Evolutionary conservation across 345 rosid genomes (phyloP).

Genomic region (Eucalyptus cladocalyx): DNA sequence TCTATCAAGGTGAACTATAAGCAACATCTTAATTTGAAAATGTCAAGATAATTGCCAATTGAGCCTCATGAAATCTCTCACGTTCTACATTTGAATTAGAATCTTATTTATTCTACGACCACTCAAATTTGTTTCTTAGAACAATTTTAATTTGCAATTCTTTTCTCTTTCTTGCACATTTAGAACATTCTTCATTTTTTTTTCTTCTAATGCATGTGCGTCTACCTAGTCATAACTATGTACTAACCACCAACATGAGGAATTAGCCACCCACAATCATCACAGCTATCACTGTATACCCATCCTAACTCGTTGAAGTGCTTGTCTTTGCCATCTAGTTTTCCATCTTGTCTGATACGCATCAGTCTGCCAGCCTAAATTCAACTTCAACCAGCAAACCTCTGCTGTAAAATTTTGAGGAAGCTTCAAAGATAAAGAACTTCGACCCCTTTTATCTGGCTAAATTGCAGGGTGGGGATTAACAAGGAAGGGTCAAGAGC

Average conservation of each 20-base stretch:
- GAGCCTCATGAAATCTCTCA: neutral
- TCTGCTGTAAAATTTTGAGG: neutral
- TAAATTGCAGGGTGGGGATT: neutral
- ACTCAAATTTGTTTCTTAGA: neutral
- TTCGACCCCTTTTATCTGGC: neutral
- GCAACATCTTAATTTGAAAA: neutral
- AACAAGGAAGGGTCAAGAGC: neutral
- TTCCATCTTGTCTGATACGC: neutral
- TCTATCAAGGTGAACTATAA: neutral
- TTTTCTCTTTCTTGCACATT: neutral
- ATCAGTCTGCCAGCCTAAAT: neutral
- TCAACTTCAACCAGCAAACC: neutral
- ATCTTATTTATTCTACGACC: neutral
- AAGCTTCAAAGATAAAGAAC: neutral
- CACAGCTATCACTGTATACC: neutral
- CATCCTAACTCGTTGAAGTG: neutral
- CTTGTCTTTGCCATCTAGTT: neutral
- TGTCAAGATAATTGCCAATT: neutral
- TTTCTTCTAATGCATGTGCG: neutral
- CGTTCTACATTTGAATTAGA: neutral
- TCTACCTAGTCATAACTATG: neutral
- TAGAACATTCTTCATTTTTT: neutral
- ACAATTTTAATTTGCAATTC: neutral
- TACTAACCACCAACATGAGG: neutral
- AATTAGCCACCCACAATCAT: neutral